Evolutionary conservation across 257 asterid genomes (phyloP).

Genomic region (Ilex aquifolium): DNA sequence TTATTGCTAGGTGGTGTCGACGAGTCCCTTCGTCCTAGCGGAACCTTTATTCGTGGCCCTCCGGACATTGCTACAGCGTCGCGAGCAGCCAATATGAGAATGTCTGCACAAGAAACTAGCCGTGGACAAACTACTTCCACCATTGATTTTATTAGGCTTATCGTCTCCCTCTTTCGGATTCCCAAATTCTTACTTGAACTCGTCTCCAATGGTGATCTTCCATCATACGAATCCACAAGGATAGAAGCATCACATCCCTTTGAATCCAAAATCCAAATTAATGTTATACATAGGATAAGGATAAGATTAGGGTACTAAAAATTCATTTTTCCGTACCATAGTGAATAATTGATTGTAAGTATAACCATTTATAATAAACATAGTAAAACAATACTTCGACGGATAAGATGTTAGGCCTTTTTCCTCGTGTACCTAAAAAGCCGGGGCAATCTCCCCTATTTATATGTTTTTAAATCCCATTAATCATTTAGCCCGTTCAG

Average conservation of each 20-base stretch:
- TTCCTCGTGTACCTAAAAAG: no score
- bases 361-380: no score
- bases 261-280: neutral
- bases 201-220: constrained; percentile 19
- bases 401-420: no score
- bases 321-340: no score
- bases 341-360: no score
- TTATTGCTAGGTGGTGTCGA: constrained; percentile 10
- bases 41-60: constrained; percentile 42
- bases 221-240: constrained; percentile 29
- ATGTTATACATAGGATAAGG: neutral
- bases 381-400: no score
- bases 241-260: constrained; percentile 65
- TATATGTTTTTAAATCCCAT: no score
- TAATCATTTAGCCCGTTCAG: no score
- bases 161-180: constrained; percentile 30
- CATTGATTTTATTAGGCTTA: constrained; percentile 28
- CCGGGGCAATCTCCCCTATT: no score
- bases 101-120: constrained; percentile 53
- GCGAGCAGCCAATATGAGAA: constrained; percentile 42
- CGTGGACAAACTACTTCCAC: constrained; percentile 41
- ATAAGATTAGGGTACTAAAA: no score
- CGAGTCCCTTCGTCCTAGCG: constrained; percentile 51
- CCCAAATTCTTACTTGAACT: constrained; percentile 34
- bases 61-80: constrained; percentile 46